These are phyloP conservation scores for Borovskyia barvae DNA, from an alignment of 208 protist species.

Conservation along the genomic window DNA sequence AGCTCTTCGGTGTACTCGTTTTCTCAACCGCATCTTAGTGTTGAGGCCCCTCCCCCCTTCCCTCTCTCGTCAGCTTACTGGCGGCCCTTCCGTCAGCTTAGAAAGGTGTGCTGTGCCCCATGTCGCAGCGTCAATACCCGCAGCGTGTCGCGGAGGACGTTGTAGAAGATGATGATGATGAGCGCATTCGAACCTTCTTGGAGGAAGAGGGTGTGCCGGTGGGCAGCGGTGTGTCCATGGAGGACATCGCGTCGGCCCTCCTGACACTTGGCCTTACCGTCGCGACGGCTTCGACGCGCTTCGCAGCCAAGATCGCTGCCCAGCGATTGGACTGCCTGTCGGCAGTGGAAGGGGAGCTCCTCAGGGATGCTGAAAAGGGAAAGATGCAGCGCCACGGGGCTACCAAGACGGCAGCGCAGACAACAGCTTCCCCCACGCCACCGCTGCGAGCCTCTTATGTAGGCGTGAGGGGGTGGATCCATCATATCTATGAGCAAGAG, in stretches of 20 bases:
- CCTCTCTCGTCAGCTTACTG: too few species aligned
- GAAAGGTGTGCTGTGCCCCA: too few species aligned
- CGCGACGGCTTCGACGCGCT: slow-evolving; percentile 2
- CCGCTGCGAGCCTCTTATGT: neutral
- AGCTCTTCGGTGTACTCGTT: too few species aligned
- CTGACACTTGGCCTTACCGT: slow-evolving; percentile 11
- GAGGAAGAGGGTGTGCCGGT: slow-evolving; percentile 19
- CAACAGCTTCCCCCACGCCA: neutral
- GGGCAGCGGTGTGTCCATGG: neutral
- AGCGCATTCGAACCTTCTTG: slow-evolving; percentile 18
- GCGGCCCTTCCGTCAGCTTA: too few species aligned
- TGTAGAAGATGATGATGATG: neutral
- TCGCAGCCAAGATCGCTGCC: slow-evolving; percentile 7
- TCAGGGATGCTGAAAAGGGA: neutral
- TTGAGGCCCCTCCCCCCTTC: too few species aligned
- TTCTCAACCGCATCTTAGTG: too few species aligned
- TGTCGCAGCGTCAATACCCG: neutral
- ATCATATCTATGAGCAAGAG: slow-evolving; percentile 8
- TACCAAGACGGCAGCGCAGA: neutral
- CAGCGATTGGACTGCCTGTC: slow-evolving; percentile 15
- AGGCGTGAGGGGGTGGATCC: slow-evolving; percentile 3
- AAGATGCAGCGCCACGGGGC: neutral
- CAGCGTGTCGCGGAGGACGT: neutral
- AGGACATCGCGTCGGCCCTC: slow-evolving; percentile 10
- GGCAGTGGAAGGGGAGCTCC: slow-evolving; percentile 17